Evolutionary conservation across 1,284 basidiomycete species (phyloP), one percentile per base, ranked within the genome.

Genomic region (Trichosporon coremiiforme): DNA sequence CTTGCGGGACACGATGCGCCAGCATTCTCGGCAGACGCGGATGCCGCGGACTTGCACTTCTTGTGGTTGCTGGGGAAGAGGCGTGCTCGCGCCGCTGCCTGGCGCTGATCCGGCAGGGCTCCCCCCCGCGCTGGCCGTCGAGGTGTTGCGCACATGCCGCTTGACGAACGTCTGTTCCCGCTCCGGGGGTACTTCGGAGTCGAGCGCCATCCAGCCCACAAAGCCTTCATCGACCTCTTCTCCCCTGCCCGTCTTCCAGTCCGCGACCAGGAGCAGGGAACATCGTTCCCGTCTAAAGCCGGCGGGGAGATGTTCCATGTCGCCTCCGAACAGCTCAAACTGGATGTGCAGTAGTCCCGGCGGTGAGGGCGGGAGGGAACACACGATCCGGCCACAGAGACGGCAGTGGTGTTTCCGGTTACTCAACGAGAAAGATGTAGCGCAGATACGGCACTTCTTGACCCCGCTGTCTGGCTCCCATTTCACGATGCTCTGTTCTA

Each of bases 401-500:
- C 96, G 90, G 82, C 96, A 99, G 80, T 99, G 96, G 76, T 99
- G 96, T 84, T 97, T 97, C 17, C 96, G 89, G 71, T 94, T 96
- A n/a, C n/a, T 0, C 93, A 92, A 1, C 99, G 84, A 0, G 92
- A 90, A 80, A 99, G 90, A 87, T 0, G 92, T 87, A 38, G 90
- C 82, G 88, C 96, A 99, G 72, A 95, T 85, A 1, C 92, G 90
- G 84, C 95, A 98, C 68, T 89, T 89, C 36, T 87, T 88, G 0
- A 90, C 92, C 10, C 86, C 80, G 0, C 87, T 85, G 78, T 98
- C 96, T 47, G 92, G 90, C 80, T 98, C 90, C 96, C 96, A 99
- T 12, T 94, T 94, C 3, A 98, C 94, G 75, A 99, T 95, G 38
- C 87, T 86, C 83, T 98, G 95, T 82, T 99, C 96, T 2, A 89